Evolutionary conservation across 2,329 filamentous ascomycete genomes (phyloP), one percentile per base, ranked within the genome.

Genomic region (Fusarium verticillioides): DNA sequence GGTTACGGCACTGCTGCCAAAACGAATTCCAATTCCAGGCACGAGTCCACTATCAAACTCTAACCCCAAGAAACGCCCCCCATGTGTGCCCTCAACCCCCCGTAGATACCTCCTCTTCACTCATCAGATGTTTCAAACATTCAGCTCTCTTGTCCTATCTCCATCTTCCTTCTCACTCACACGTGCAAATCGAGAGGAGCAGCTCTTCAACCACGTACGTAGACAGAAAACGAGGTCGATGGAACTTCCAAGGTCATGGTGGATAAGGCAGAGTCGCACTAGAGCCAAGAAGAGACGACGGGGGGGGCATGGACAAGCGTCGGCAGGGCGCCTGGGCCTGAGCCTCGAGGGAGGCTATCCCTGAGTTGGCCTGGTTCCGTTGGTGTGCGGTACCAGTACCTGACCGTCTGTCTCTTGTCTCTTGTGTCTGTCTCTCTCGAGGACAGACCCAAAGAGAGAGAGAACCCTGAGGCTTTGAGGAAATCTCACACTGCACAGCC

Each of bases 301-400:
- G 73, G 64, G 70, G 26, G 66, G 69, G 32, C 66, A 70, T 77
- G 63, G 64, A 60, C 61, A 64, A 69, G 69, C 69, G 72, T 74
- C 67, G 70, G 70, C 72, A 72, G 65, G 74, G 67, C 70, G 72
- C 68, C 70, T 77, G 70, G 70, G 70, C 73, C 71, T 71, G 70
- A 61, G 57, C 46, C 68, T 72, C 63, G 74, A 75, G 64, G 34
- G 52, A 66, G 66, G 47, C 70, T 73, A 73, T 49, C 61, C 70
- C 70, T 67, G 26, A 60, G 60, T 47, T 56, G 65, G 63, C 60
- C 32, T 70, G 56, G 46, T 54, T 39, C 42, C 43, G 32, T 60
- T 54, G 42, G 34, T 50, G 32, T 36, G 34, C 54, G n/a, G 60
- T 61, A 46, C 37, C 39, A 71, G 28, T 63, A 69, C 64, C 60